These are phyloP conservation scores for Daldinia caldariorum DNA, from an alignment of 495 filamentous ascomycete species.

Conservation along the genomic window DNA sequence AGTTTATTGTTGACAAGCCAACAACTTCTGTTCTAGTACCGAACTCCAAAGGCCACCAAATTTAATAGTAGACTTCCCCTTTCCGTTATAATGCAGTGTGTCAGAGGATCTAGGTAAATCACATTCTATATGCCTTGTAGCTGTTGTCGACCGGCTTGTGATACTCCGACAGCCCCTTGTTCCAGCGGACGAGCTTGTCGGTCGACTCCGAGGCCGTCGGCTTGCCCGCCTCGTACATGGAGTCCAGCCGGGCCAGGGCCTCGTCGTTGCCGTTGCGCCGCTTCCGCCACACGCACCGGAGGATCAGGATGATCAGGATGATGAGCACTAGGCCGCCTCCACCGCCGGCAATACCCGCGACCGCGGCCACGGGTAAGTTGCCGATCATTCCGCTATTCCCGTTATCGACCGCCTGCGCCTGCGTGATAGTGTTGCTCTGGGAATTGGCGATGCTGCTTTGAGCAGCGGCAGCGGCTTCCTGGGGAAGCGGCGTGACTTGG, in stretches of 20 bases:
- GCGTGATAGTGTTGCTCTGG: constrained; percentile 28
- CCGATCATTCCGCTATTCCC: constrained; percentile 29
- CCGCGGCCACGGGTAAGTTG: constrained; percentile 36
- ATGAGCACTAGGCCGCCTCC: constrained; percentile 37
- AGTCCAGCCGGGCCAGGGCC: constrained; percentile 33
- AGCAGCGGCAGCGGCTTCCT: constrained; percentile 18
- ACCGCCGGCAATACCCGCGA: constrained; percentile 48
- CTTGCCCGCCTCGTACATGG: constrained; percentile 43
- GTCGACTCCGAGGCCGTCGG: constrained; percentile 36
- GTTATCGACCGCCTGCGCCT: constrained; percentile 21
- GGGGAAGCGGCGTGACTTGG: constrained; percentile 18
- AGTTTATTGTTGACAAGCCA: constrained; percentile 12
- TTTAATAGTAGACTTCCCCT: constrained; percentile 4
- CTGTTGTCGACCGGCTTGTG: constrained; percentile 37
- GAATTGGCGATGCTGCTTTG: constrained; percentile 22
- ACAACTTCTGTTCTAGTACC: constrained; percentile 25
- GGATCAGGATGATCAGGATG: constrained; percentile 28
- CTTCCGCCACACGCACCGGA: constrained; percentile 45
- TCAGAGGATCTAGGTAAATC: constrained; percentile 5
- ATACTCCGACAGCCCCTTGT: constrained; percentile 44
- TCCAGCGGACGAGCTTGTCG: constrained; percentile 45
- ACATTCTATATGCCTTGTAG: constrained; percentile 48
- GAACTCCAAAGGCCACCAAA: too few species aligned
- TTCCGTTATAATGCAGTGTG: not conserved
- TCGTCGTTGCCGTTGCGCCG: constrained; percentile 44